Evolutionary conservation across 768 basidiomycete species (phyloP), one percentile per base, ranked within the genome.

Genomic region (Crepidotus variabilis): DNA sequence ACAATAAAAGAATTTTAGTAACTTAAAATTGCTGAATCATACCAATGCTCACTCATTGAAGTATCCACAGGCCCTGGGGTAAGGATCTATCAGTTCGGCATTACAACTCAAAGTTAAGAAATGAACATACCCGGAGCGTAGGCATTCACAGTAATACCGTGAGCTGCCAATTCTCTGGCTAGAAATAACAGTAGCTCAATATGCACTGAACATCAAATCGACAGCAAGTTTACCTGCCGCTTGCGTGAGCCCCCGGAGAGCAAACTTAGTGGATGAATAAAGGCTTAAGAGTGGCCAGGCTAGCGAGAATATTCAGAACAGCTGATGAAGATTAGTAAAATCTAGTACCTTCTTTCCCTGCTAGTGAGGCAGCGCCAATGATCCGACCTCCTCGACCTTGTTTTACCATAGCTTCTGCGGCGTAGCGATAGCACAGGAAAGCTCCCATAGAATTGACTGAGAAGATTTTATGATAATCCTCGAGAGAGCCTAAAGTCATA

Each of bases 371-470:
- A 1, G 76, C 76, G 11, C 77, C 77, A 18, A 79, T 70, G 22
- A 79, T 74, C 45, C 75, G 65, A 0, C 78, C 78, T 6, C 78
- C 78, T 2, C 60, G 61, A 23, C 75, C 75, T 63, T 78, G 77
- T 22, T 65, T 64, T 33, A 78, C 71, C 78, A 80, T 80, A 51
- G 70, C 67, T 18, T 67, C 48, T 3, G 69, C 77, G 4, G 78
- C 76, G 51, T 72, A 68, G 49, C 74, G 72, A 62, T 76, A 78
- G 60, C 75, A 76, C 1, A 77, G 60, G 39, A 75, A 76, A 0
- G 66, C 62, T 0, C 78, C 76, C 8, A 67, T 64, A 6, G 63
- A 63, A 51, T 79, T 79, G 56, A 75, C 64, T 0, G 61, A 34
- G 32, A 73, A 69, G 1, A 72, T 34, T 3, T 57, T 52, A 33